Conservation (phyloP, 768 basidiomycete species). For the Tremella yokohamensis region DNA sequence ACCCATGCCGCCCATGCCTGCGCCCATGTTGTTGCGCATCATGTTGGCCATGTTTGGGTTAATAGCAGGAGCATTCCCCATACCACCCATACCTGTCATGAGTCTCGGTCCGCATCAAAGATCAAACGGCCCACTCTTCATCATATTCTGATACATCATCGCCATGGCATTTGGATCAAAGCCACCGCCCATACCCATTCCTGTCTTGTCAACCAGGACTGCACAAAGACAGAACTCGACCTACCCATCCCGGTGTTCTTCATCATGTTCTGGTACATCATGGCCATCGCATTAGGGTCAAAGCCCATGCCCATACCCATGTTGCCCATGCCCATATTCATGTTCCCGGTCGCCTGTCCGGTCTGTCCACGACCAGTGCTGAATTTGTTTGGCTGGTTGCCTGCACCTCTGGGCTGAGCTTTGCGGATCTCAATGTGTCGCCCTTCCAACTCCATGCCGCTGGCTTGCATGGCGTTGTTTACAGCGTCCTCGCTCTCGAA, state of each 20-base stretch:
- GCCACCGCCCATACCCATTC: constrained; percentile 38
- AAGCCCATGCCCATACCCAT: constrained; percentile 53
- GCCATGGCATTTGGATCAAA: constrained; percentile 93
- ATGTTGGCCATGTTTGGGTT: constrained; percentile 43
- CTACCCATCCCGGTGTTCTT: constrained; percentile 30
- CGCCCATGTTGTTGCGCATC: constrained; percentile 29
- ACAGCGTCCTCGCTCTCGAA: constrained; percentile 84
- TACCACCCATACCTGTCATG: constrained; percentile 31
- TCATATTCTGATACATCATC: constrained; percentile 89
- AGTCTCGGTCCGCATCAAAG: constrained; percentile 32
- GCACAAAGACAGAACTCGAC: not conserved
- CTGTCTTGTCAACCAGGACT: constrained; percentile 8
- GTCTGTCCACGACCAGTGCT: constrained; percentile 4
- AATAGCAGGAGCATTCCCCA: constrained; percentile 44
- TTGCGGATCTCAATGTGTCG: constrained; percentile 98
- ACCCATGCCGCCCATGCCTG: constrained; percentile 41
- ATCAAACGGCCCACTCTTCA: constrained; percentile 51
- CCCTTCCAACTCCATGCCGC: constrained; percentile 87
- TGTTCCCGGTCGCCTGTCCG: constrained; percentile 21
- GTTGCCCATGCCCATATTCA: constrained; percentile 16
- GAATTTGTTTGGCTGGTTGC: constrained; percentile 36
- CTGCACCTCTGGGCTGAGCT: constrained; percentile 71
- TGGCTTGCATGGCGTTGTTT: constrained; percentile 79
- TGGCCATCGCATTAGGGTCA: constrained; percentile 84
- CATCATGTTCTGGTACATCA: constrained; percentile 86